Percentiles rank a stretch among this genome's conserved stretches.
phyloP scores from a whole-genome alignment of 2,329 filamentous ascomycete genomes.

The Cladophialophora carrionii region DNA sequence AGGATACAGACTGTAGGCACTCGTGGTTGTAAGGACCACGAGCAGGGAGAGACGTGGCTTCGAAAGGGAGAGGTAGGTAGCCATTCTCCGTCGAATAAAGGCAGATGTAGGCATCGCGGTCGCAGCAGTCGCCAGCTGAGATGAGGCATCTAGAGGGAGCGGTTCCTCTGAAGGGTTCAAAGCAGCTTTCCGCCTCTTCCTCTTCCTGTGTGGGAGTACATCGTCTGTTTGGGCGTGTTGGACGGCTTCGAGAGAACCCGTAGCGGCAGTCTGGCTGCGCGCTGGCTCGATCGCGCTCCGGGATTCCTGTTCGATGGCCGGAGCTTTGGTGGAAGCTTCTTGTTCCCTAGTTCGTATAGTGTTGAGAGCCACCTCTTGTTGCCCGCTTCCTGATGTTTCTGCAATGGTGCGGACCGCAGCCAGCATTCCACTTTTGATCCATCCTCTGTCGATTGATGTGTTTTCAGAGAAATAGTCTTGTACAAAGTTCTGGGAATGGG shows the following conservation, averaged over 20 bases:
- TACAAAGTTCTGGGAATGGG: constrained; percentile 34
- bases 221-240: constrained; percentile 13
- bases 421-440: constrained; percentile 37
- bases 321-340: constrained; percentile 18
- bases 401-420: constrained; percentile 34
- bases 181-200: constrained; percentile 32
- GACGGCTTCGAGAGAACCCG: constrained; percentile 5
- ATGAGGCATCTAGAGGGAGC: constrained; percentile 64
- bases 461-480: constrained; percentile 40
- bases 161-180: constrained; percentile 37
- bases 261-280: background rate
- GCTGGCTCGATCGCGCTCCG: background rate
- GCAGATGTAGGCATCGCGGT: constrained; percentile 57
- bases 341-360: constrained; percentile 8
- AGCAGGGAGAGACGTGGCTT: constrained; percentile 93
- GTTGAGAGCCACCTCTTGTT: constrained; percentile 1
- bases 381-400: constrained; percentile 13
- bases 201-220: constrained; percentile 35
- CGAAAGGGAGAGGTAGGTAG: constrained; percentile 85
- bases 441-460: constrained; percentile 37
- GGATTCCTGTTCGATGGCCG: constrained; percentile 10
- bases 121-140: constrained; percentile 61
- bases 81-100: constrained; percentile 68
- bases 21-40: constrained; percentile 86
- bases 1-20: constrained; percentile 89